Evolutionary conservation across 2,329 filamentous ascomycete genomes (phyloP), one percentile per base, ranked within the genome.

Genomic region (Rutstroemia sp.): DNA sequence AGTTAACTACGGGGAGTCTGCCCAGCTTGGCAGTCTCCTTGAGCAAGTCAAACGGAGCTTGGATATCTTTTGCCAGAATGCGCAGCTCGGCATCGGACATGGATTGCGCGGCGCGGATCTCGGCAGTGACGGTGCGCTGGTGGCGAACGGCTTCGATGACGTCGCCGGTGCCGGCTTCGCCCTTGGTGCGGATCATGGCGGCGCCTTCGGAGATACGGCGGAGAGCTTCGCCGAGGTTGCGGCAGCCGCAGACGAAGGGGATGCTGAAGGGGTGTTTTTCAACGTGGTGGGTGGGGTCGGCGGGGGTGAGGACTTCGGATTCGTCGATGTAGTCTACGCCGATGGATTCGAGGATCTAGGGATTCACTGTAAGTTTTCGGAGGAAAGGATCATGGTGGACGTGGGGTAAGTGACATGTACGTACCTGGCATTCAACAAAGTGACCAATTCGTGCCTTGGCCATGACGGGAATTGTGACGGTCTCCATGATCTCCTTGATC

Each of bases 281-380:
- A 59, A 99, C 91, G 76, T 99, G 94, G 80, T 88, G 87, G 64
- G 83, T 78, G 69, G 92, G 83, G 72, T 99, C 94, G 63, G 94
- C 94, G 1, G 92, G 92, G 5, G 94, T 99, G 53, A 99, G 83
- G 54, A 99, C 94, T 82, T 99, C 94, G 73, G 87, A 92, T 77
- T 99, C 94, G 74, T 99, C 92, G 66, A 99, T 94, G 78, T 96
- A 99, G 78, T 99, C 94, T 67, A 97, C 88, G 60, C 89, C 92
- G 54, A 97, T 85, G 57, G 89, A 84, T 79, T 97, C 89, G 69
- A 99, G 88, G 75, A 99, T 95, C 86, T 92, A 56, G 21, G 34
- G 30, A 17, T 34, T 25, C 25, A 21, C 16, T 10, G 25, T 17
- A 1, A 16, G 19, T 23, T 36, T 8, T 36, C 45, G n/a, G n/a